Evolutionary conservation across 139 green algal genomes (phyloP).

Genomic region (Microglena sp.): DNA sequence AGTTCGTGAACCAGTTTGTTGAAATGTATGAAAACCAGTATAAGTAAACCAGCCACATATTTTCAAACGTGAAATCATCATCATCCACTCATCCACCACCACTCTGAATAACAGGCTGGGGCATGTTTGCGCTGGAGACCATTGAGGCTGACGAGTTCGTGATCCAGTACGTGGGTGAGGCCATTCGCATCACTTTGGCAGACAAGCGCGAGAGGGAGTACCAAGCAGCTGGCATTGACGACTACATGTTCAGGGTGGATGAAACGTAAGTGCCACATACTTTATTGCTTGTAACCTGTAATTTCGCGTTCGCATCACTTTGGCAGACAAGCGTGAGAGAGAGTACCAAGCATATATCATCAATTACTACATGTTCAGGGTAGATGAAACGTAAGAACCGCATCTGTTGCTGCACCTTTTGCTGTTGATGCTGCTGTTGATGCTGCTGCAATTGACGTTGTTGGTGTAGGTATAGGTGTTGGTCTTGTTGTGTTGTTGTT

Average conservation of each 20-base stretch:
- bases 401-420: neutral
- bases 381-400: slow-evolving; percentile 39
- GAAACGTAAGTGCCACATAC: slow-evolving; percentile 22
- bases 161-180: slow-evolving; percentile 77
- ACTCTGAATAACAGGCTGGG: slow-evolving; percentile 34
- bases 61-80: neutral
- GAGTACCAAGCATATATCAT: slow-evolving; percentile 42
- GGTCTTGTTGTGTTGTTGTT: too few relatives aligned
- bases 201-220: slow-evolving; percentile 61
- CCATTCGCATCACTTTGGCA: slow-evolving; percentile 40
- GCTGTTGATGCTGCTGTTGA: too few relatives aligned
- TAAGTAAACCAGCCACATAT: neutral
- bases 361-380: slow-evolving; percentile 53
- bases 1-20: neutral
- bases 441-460: too few relatives aligned
- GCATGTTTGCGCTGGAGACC: slow-evolving; percentile 57
- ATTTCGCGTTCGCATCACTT: slow-evolving; percentile 31
- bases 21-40: neutral
- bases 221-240: slow-evolving; percentile 23
- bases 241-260: slow-evolving; percentile 64
- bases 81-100: neutral
- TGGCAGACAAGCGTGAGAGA: slow-evolving; percentile 50
- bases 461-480: too few relatives aligned
- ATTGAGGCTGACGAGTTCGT: slow-evolving; percentile 64
- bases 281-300: neutral